Evolutionary conservation across 495 filamentous ascomycete species (phyloP).

Genomic region (Podospora pseudocomata): DNA sequence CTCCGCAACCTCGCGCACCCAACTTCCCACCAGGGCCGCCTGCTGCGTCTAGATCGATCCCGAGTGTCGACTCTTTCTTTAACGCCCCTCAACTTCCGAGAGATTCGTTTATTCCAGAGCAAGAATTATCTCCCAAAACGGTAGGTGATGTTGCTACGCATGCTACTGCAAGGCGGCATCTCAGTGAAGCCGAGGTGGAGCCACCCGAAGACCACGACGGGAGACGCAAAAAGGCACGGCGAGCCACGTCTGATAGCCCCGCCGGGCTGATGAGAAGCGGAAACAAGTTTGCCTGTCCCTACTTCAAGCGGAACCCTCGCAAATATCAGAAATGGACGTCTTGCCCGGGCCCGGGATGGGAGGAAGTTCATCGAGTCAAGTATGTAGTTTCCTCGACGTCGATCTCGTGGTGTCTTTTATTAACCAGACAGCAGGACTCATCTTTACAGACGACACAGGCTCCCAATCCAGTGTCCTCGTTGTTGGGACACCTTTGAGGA

Average conservation of each 20-base stretch:
- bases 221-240: constrained; percentile 24
- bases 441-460: constrained; percentile 29
- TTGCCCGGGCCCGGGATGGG: constrained; percentile 34
- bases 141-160: background rate
- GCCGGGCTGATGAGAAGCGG: background rate
- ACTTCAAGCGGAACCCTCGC: constrained; percentile 31
- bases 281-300: constrained; percentile 34
- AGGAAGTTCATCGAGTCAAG: constrained; percentile 37
- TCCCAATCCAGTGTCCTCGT: constrained; percentile 30
- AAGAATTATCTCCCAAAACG: background rate
- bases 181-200: constrained; percentile 1
- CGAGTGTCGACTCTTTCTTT: background rate
- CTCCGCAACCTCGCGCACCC: background rate
- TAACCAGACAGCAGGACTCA: constrained; percentile 24
- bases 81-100: background rate
- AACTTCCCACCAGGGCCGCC: background rate
- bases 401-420: background rate
- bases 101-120: background rate
- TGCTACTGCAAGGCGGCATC: background rate
- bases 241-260: background rate
- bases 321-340: constrained; percentile 35
- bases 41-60: background rate
- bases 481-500: constrained; percentile 29
- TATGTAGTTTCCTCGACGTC: constrained; percentile 13
- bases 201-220: constrained; percentile 21